Evolutionary conservation across 2,329 filamentous ascomycete genomes (phyloP), one percentile per base, ranked within the genome.

Genomic region (Diaporthe australafricana): DNA sequence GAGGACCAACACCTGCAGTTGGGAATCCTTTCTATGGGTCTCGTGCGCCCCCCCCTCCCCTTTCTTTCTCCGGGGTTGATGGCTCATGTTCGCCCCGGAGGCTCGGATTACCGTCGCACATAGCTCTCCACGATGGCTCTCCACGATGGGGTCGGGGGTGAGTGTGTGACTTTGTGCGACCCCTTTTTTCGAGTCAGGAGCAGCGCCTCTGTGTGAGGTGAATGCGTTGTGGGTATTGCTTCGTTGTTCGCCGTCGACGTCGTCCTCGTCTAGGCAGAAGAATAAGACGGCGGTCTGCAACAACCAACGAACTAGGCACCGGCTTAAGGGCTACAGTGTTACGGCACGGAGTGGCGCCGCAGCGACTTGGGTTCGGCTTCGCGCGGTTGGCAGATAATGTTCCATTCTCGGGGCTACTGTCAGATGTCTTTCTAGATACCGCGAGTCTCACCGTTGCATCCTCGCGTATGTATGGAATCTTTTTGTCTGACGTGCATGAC

Each of bases 21-120:
- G 38, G 45, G 40, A 38, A 68, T 68, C 52, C 52, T 68, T 68
- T 48, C 48, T 68, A 56, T 68, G 66, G 63, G 66, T 68, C 66
- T 48, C 52, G n/a, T 68, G 52, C 52, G 12, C 14, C 14, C 38
- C 14, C 14, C 38, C 38, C 38, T 3, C 38, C 38, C 27, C 38
- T 11, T n/a, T n/a, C n/a, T n/a, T n/a, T n/a, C n/a, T n/a, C n/a
- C n/a, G n/a, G n/a, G 12, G 32, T 40, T 55, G 55, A 45, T 25
- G 16, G 11, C 42, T 25, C 35, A 17, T 32, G 35, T 68, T 30
- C 38, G 56, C 32, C n/a, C 45, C 42, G 50, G 38, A 56, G 40
- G 25, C 65, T 48, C 53, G 66, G 52, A 35, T 45, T 40, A 25
- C 66, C 22, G 40, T 68, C 20, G 52, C 42, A 68, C 52, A 57